Percentiles rank a stretch among this genome's conserved stretches.
Evolutionary conservation across 1,284 basidiomycete genomes (phyloP).

Genomic region (Trichosporon ovoides): DNA sequence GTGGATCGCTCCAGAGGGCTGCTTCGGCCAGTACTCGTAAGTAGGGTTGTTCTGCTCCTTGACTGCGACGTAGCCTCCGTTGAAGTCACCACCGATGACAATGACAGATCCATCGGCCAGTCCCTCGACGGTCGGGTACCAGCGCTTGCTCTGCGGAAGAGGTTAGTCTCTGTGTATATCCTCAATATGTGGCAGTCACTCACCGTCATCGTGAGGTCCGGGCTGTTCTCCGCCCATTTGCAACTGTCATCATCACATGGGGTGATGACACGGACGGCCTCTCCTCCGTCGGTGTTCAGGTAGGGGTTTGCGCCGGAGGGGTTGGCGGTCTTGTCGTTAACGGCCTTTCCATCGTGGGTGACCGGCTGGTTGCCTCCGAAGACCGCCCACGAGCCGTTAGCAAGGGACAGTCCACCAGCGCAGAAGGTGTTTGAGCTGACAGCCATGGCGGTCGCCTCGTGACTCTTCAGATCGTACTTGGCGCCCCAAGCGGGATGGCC

Average conservation of each 20-base stretch:
- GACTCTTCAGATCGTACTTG: constrained; percentile 47
- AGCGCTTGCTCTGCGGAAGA: constrained; percentile 56
- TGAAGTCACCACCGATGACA: constrained; percentile 51
- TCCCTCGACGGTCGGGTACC: constrained; percentile 65
- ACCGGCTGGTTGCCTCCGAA: constrained; percentile 53
- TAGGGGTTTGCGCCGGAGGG: constrained; percentile 52
- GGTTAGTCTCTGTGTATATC: background rate
- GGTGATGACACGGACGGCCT: constrained; percentile 58
- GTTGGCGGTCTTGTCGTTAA: constrained; percentile 32
- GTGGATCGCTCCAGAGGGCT: constrained; percentile 53
- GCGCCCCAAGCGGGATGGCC: constrained; percentile 48
- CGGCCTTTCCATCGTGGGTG: constrained; percentile 58
- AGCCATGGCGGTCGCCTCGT: too few species aligned
- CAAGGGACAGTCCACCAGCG: background rate
- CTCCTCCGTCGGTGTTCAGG: constrained; percentile 61
- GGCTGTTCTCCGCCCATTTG: constrained; percentile 56
- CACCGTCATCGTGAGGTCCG: constrained; percentile 54
- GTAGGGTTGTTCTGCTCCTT: constrained; percentile 71
- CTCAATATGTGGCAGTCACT: constrained; percentile 52
- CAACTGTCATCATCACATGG: constrained; percentile 62
- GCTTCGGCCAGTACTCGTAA: constrained; percentile 66
- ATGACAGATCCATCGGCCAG: constrained; percentile 51
- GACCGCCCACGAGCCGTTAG: background rate
- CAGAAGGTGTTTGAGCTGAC: background rate
- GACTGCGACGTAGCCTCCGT: constrained; percentile 60